Evolutionary conservation across 441 rosid species (phyloP).

Genomic region (Pelargonium citronellum): DNA sequence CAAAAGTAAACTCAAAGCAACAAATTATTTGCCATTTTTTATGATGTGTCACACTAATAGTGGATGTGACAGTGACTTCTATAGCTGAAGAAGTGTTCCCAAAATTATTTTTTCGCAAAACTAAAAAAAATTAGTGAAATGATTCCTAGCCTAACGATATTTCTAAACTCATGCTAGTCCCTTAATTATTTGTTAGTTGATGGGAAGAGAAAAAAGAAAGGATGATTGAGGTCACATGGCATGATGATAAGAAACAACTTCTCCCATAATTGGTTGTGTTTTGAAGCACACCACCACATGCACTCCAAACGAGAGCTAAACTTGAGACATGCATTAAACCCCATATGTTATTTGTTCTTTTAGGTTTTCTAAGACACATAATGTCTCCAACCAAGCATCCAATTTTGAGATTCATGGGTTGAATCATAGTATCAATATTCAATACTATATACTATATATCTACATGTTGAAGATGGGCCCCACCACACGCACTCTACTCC

Average conservation of each 20-base stretch:
- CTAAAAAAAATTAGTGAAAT: too few species aligned
- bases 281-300: background rate
- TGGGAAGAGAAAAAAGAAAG: too few species aligned
- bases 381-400: slow-evolving; percentile 6
- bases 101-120: too few species aligned
- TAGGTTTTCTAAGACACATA: slow-evolving; percentile 1
- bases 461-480: slow-evolving; percentile 27
- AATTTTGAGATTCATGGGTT: background rate
- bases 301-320: background rate
- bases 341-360: background rate
- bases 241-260: background rate
- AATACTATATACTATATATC: background rate
- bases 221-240: too few species aligned
- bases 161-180: too few species aligned
- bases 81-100: too few species aligned
- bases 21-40: too few species aligned
- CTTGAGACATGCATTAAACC: background rate
- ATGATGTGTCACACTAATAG: too few species aligned
- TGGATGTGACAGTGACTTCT: too few species aligned
- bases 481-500: slow-evolving; percentile 38
- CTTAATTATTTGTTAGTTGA: too few species aligned
- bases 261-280: background rate
- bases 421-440: background rate
- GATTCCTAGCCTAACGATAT: too few species aligned
- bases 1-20: too few species aligned